Evolutionary conservation across 1,284 basidiomycete genomes (phyloP).

Genomic region (Kwoniella shivajii): DNA sequence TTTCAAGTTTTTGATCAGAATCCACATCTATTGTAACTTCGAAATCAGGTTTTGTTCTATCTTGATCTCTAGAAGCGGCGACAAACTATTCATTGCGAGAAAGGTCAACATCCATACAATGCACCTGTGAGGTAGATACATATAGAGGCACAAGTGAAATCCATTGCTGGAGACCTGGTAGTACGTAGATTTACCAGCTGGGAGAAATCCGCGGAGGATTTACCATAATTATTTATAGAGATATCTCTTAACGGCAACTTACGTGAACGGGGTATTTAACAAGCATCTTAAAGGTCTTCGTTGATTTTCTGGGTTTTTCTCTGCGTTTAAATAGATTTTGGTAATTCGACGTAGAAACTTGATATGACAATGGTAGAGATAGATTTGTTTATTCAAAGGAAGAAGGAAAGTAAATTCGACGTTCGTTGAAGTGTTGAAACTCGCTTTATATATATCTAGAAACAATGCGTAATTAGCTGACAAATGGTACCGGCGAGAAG

Average conservation of each 20-base stretch:
- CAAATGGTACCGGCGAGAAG: no score
- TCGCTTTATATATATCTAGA: no score
- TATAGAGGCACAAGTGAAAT: no score
- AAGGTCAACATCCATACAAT: no score
- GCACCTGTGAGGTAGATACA: no score
- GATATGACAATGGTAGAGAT: background rate
- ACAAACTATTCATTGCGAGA: conserved; percentile 2
- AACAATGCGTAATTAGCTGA: no score
- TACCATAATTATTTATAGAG: no score
- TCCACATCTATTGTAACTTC: conserved; percentile 12
- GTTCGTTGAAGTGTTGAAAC: no score
- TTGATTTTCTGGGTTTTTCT: background rate
- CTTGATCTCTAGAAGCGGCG: conserved; percentile 9
- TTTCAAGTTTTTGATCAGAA: conserved; percentile 5
- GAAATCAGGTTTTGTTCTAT: conserved; percentile 7
- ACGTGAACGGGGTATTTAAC: conserved; percentile 15
- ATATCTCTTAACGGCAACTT: background rate
- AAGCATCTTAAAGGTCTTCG: background rate
- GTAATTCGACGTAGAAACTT: background rate
- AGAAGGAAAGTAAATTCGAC: background rate
- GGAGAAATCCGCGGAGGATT: no score
- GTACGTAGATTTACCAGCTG: no score
- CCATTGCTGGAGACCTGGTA: no score
- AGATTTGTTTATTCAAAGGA: background rate
- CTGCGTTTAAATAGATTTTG: background rate